Base-by-base conservation (phyloP, 768 basidiomycete species). In the Suillus ampliporus region DNA sequence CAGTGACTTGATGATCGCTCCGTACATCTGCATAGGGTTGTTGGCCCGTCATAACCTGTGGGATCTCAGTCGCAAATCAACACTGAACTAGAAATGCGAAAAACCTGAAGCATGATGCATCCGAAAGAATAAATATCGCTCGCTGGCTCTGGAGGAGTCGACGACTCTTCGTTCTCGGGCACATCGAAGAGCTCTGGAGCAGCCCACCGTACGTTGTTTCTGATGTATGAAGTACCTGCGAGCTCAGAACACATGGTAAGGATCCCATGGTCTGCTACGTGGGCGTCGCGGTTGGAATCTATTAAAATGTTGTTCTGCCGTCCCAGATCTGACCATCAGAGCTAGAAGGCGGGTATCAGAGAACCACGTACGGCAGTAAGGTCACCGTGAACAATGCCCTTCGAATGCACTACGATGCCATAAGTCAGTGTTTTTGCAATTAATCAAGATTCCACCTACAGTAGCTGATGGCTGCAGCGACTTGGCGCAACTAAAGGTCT, bases 341-440 rank as follows among this genome's bases (percentile, higher is more conserved):
- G 15, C 15, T 17, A 60, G 11, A 51, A 21, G 19, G 50, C 3
- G 41, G 46, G 11, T 10, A 38, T 3, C 5, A 26, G 11, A 17
- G 50, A 19, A 9, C 26, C 43, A 69, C 71, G 52, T 57, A 81
- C 82, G 21, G 78, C 81, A 63, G 80, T 81, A 23, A 83, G 71
- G 54, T 84, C 82, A 1, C 82, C 82, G 56, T 82, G 83, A 15
- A 82, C 71, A 31, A 83, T 73, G 9, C 72, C 66, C 23, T 41
- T 37, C 14, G 68, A 69, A 23, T 65, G 64, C 8, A 58, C 64
- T 64, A 28, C 4, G 10, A 50, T 11, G 5, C 7, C 5, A 11
- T 35, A 6, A 35, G 3, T 63, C 14, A 52, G 23, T 31, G 21
- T 21, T 23, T 21, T 3, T 21, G n/a, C 9, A 35, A 46, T 10